Base-by-base conservation (phyloP, 2,329 filamentous ascomycete species). In the Periconia macrospinosa region DNA sequence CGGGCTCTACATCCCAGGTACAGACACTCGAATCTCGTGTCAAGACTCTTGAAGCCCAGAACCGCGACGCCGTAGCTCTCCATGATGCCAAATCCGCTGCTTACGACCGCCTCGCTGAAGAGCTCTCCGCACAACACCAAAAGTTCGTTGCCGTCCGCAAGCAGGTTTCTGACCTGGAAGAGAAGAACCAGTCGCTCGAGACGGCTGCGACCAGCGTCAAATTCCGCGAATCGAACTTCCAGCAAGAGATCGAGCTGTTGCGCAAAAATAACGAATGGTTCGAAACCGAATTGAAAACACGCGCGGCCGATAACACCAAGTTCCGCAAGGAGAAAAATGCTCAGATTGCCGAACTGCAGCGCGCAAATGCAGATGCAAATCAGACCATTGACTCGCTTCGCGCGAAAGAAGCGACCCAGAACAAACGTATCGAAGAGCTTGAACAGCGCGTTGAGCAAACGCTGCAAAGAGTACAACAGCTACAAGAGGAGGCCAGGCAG, bases 281-380 rank as follows among this genome's bases (percentile, higher is more conserved):
- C 52, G 91, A 97, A 68, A 86, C 83, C 41, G 94, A 99, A 73
- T 83, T 97, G 19, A 93, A 96, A 78, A 92, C 90, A 0, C 96
- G 96, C 77, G 88, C 85, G 57, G 85, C 87, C 9, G 94, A 99
- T 70, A 86, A 91, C 45, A 84, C 93, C 61, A 96, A 92, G 68
- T 93, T 90, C 75, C 86, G 94, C 58, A 97, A 96, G 70, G 94
- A 99, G 71, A 97, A 97, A 81, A 90, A 90, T 58, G 88, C 91
- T 1, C 89, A 90, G 40, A 91, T 97, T 63, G 85, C 92, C 9
- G 90, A 95, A 66, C 84, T 99, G 27, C 90, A 97, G 74, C 89
- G 92, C 49, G 85, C 89, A 56, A 90, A 93, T 62, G 93, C 97
- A 62, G 94, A 99, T 61, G 86, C 89, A 43, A 87, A 83, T 58